Base-by-base conservation (phyloP, 2,329 filamentous ascomycete species). In the Emergomyces africanus region DNA sequence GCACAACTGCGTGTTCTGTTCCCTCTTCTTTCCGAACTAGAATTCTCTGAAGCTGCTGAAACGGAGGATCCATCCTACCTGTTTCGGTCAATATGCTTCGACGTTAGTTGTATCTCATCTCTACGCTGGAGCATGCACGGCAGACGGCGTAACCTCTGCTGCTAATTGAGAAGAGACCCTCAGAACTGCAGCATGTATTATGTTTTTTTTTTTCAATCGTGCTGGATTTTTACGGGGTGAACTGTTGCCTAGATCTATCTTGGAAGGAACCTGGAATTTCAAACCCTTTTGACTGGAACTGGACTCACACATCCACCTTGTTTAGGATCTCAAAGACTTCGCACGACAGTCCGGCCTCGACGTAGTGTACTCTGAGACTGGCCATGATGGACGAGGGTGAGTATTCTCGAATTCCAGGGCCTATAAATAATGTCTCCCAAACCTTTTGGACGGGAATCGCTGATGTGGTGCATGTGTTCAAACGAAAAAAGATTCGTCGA, bases 301-400 rank as follows among this genome's bases (percentile, higher is more conserved):
- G 83, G 78, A 90, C 88, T 91, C 89, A 94, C 87, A 81, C 82
- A 66, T 56, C 83, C 82, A 83, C 77, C 81, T 81, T 85, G 79
- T 86, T 78, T 90, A 99, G 94, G 94, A 99, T 77, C 85, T 99
- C 58, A 99, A 99, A 88, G 94, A 99, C 75, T 99, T 99, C 77
- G 94, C 94, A 63, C 90, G 94, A 72, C 89, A 95, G 75, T 95
- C 92, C 74, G 90, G 90, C 75, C 83, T 96, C 75, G 94, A 97
- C 74, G 94, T 99, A 65, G 94, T 99, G 70, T 99, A 96, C 75
- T 96, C 91, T 65, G 94, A 99, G 78, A 95, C 95, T 62, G 87
- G 86, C 68, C 88, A 87, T 66, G 90, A 95, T 73, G 90, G 90
- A 65, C 89, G 88, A 83, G 92, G 92, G 90, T 96, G 76, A 76